Evolutionary conservation across 306 rosid genomes (phyloP), one percentile per base, ranked within the genome.

Genomic region (Cotoneaster glaucophyllus): DNA sequence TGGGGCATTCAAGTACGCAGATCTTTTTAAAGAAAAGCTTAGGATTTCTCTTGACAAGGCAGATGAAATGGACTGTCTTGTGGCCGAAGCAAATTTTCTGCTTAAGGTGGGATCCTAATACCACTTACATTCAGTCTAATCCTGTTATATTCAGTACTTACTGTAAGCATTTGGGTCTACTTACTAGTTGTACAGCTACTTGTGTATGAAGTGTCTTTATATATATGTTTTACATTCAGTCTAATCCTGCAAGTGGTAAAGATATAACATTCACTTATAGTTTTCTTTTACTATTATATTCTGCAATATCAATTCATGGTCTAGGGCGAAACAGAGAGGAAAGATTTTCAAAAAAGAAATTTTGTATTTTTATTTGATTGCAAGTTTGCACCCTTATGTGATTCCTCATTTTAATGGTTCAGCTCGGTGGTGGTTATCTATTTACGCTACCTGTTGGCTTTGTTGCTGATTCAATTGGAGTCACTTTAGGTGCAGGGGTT

Each of bases 1-100:
- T 64, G 99, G 97, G 53, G 92, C 97, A 1, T 79, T 87, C 82
- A 90, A 89, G 80, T 87, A 77, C 67, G 85, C 93, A 4, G 97
- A 90, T 81, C 88, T 87, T 83, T 89, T 95, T 82, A 89, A 83
- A 79, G 98, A 94, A 85, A 89, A 76, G 74, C 87, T 92, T 67
- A 92, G 91, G 70, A 71, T 94, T 77, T 81, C 50, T 82, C 97
- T 94, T 76, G 90, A 87, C 83, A 95, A 95, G 88, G 90, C 86
- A 87, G 98, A 89, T 86, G 98, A 95, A 90, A 92, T 95, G 93
- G 91, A 90, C 82, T 87, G 98, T 87, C 97, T 95, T 59, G 99
- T 95, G n/a, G 88, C 88, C 10, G 97, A 97, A 84, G 89, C 97
- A 64, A 92, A 92, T 85, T 95, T 95, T 90, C 88, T 95, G 71